phyloP scores from a whole-genome alignment of 2,329 filamentous ascomycete species.

The Claviceps sp. region DNA sequence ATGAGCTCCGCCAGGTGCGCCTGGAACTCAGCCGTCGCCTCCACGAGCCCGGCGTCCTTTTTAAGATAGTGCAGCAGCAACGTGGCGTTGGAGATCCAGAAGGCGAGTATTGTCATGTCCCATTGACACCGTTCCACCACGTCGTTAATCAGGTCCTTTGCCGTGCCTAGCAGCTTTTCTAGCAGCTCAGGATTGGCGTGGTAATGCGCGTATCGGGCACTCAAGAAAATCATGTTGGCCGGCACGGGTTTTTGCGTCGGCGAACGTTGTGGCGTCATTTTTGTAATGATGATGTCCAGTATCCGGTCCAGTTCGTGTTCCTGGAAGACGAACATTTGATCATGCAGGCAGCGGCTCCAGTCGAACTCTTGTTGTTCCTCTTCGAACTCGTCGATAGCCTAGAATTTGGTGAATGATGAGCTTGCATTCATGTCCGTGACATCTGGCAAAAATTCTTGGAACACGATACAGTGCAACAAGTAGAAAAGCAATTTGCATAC shows the following conservation, averaged over 20 bases:
- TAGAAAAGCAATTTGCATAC: conserved; percentile 30
- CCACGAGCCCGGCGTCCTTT: conserved; percentile 73
- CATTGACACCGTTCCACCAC: conserved; percentile 93
- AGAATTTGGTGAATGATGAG: neutral
- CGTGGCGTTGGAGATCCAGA: conserved; percentile 97
- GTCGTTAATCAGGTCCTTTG: conserved; percentile 93
- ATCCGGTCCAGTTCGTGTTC: conserved; percentile 85
- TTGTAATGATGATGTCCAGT: conserved; percentile 89
- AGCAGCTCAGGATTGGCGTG: conserved; percentile 81
- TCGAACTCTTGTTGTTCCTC: conserved; percentile 91
- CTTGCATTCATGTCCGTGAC: no score
- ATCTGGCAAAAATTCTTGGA: no score
- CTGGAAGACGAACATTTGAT: conserved; percentile 99
- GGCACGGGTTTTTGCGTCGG: conserved; percentile 96
- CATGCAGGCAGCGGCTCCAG: conserved; percentile 86
- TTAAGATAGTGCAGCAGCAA: conserved; percentile 92
- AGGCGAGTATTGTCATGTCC: conserved; percentile 98
- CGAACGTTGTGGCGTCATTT: conserved; percentile 92
- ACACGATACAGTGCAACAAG: neutral
- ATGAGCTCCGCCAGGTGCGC: conserved; percentile 86
- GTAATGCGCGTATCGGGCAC: conserved; percentile 91
- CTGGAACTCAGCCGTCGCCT: conserved; percentile 79
- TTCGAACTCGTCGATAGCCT: conserved; percentile 65
- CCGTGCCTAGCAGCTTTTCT: conserved; percentile 63
- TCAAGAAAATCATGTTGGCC: conserved; percentile 92